Conservation (phyloP, 2,329 filamentous ascomycete species). For the Chrysoporthe austroafricana region DNA sequence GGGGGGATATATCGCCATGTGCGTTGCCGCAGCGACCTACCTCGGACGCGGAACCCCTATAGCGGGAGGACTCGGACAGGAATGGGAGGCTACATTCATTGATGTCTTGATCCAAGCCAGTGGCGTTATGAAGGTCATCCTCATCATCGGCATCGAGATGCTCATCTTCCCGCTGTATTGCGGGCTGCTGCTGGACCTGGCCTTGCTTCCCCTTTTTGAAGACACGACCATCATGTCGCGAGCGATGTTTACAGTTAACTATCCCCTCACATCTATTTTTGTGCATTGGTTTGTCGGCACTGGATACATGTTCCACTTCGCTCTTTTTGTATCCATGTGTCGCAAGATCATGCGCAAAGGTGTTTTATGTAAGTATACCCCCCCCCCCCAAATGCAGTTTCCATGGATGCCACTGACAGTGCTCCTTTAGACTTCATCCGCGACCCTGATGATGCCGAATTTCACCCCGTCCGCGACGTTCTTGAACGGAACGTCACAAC, state of each 20-base stretch:
- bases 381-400: neutral
- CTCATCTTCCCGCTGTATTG: constrained; percentile 96
- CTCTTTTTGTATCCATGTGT: constrained; percentile 98
- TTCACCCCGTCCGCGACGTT: constrained; percentile 96
- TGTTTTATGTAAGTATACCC: constrained; percentile 73
- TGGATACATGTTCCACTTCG: constrained; percentile 99
- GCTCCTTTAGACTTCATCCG: constrained; percentile 79
- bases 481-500: constrained; percentile 90
- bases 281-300: constrained; percentile 99
- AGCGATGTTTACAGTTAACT: constrained; percentile 74
- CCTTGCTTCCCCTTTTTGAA: constrained; percentile 87
- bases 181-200: constrained; percentile 84
- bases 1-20: constrained; percentile 79
- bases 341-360: constrained; percentile 95
- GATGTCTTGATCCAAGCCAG: constrained; percentile 91
- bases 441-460: constrained; percentile 96
- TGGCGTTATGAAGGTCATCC: constrained; percentile 94
- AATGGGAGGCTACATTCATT: constrained; percentile 76
- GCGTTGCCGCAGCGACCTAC: constrained; percentile 76
- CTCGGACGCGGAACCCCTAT: constrained; percentile 74
- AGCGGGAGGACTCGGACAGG: constrained; percentile 59
- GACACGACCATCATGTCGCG: constrained; percentile 77
- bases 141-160: constrained; percentile 99
- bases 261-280: constrained; percentile 89
- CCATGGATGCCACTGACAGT: constrained; percentile 37